Percentiles rank a stretch among this genome's conserved stretches.
These are phyloP conservation scores for Colletotrichum lini DNA, from an alignment of 2,329 filamentous ascomycete species.

Conservation along the genomic window DNA sequence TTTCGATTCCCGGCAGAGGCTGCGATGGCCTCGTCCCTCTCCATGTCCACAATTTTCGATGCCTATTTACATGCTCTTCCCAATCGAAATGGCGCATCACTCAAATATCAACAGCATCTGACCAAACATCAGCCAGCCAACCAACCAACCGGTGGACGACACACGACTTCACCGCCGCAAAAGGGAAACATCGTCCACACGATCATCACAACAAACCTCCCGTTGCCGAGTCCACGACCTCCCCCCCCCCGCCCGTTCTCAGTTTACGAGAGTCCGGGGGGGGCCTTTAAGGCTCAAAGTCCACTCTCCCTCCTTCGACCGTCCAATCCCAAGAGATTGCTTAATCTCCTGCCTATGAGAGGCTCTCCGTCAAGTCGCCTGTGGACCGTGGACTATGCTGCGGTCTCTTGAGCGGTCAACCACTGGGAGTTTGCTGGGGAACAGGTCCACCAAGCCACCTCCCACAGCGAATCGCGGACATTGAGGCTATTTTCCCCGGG, in stretches of 20 bases:
- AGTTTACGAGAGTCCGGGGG: no score
- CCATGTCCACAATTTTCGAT: background rate
- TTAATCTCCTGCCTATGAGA: slow-evolving; percentile 50
- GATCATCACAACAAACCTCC: slow-evolving; percentile 42
- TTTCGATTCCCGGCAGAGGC: slow-evolving; percentile 7
- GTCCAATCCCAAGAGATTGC: slow-evolving; percentile 50
- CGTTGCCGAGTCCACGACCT: slow-evolving; percentile 32
- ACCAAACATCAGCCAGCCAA: no score
- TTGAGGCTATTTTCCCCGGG: slow-evolving; percentile 17
- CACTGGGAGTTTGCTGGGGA: slow-evolving; percentile 29
- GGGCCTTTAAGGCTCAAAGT: no score
- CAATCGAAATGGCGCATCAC: no score
- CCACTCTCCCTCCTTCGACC: slow-evolving; percentile 19
- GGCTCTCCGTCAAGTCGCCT: slow-evolving; percentile 41
- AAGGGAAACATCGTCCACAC: slow-evolving; percentile 14
- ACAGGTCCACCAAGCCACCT: slow-evolving; percentile 32
- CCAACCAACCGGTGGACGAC: slow-evolving; percentile 26
- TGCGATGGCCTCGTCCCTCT: slow-evolving; percentile 1
- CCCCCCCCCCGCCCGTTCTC: slow-evolving; percentile 1
- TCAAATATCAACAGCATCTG: no score
- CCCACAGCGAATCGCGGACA: slow-evolving; percentile 48
- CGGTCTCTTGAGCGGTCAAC: slow-evolving; percentile 35
- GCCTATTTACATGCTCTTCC: background rate
- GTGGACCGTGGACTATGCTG: background rate
- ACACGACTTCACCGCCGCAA: slow-evolving; percentile 28